Conservation (phyloP, 1,284 basidiomycete species). For the Rhizoctonia solani region DNA sequence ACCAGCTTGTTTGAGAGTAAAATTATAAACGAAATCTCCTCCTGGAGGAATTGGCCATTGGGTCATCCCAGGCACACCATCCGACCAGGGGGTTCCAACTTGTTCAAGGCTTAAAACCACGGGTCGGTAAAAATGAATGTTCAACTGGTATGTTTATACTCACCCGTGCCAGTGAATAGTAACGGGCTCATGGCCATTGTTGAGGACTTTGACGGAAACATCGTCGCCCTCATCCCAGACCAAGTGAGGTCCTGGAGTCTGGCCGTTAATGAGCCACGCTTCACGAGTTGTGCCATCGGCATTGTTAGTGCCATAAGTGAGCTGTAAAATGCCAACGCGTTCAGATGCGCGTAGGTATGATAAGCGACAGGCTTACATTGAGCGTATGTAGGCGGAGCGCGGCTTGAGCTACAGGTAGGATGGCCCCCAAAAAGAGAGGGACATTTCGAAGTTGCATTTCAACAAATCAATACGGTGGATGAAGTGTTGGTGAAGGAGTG, state of each 20-base stretch:
- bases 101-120: conserved; percentile 28
- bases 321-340: neutral
- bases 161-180: too few relatives aligned
- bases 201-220: conserved; percentile 19
- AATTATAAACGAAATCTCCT: conserved; percentile 13
- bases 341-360: neutral
- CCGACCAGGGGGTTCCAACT: conserved; percentile 34
- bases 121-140: neutral
- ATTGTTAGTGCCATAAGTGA: conserved; percentile 15
- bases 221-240: conserved; percentile 34
- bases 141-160: neutral
- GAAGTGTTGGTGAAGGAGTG: neutral
- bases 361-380: neutral
- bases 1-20: conserved; percentile 15
- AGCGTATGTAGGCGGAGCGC: neutral
- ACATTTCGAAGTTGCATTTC: conserved; percentile 9
- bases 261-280: conserved; percentile 34
- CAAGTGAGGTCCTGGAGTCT: conserved; percentile 34
- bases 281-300: conserved; percentile 1
- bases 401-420: conserved; percentile 10
- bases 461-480: neutral
- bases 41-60: neutral
- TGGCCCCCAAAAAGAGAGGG: conserved; percentile 16
- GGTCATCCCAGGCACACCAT: conserved; percentile 35
- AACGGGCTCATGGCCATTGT: conserved; percentile 26